A percentile compares a stretch with the other conserved stretches of the same genome.
Evolutionary conservation across 176 grass and related monocot species (phyloP).

Genomic region (Oryza officinalis): DNA sequence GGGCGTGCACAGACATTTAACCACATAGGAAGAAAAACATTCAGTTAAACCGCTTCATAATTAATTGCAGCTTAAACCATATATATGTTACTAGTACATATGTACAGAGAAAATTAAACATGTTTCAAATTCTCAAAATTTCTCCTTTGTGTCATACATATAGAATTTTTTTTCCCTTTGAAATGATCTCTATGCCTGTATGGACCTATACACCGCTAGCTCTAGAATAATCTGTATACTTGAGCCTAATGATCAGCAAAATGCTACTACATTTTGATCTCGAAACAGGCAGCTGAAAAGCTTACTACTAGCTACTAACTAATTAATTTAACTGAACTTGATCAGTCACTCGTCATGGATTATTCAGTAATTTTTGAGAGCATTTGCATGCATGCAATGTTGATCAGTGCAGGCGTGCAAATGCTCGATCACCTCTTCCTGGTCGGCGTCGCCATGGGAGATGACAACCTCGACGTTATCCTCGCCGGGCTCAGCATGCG

Average conservation of each 20-base stretch:
- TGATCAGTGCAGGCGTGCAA: neutral
- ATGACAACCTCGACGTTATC: neutral
- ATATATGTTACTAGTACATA: neutral
- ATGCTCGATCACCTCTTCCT: neutral
- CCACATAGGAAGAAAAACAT: too few relatives aligned
- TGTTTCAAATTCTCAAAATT: neutral
- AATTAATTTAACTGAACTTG: neutral
- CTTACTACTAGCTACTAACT: neutral
- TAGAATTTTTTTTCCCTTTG: neutral
- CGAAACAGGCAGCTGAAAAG: neutral
- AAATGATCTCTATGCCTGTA: neutral
- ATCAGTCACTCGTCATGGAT: neutral
- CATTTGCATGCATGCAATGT: neutral
- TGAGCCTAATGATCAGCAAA: neutral
- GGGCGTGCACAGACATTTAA: too few relatives aligned
- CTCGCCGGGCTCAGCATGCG: conserved; percentile 49
- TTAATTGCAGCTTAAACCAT: neutral
- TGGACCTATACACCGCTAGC: neutral
- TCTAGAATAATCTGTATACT: neutral
- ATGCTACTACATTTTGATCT: neutral
- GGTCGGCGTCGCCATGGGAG: neutral
- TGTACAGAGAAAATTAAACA: neutral
- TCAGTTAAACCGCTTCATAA: too few relatives aligned
- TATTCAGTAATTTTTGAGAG: neutral
- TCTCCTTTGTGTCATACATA: neutral